Conservation (phyloP, 106 monocot species). For the Apostasia shenzhenica region DNA sequence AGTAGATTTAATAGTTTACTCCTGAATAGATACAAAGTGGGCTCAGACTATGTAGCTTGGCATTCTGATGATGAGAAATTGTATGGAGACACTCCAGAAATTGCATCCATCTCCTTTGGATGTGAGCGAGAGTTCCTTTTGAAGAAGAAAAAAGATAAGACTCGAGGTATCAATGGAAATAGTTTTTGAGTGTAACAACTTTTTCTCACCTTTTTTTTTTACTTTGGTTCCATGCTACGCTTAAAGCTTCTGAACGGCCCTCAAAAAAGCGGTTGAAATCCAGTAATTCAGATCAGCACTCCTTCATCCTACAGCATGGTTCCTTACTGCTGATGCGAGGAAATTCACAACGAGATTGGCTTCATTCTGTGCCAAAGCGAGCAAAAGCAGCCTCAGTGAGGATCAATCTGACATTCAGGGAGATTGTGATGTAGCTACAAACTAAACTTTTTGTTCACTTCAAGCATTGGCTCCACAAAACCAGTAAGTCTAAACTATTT, state of each 20-base stretch:
- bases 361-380: constrained; percentile 86
- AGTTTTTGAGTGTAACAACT: too few species aligned
- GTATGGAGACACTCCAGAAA: constrained; percentile 89
- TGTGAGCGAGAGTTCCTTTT: constrained; percentile 86
- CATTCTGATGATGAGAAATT: constrained; percentile 95
- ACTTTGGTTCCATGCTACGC: not conserved
- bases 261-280: constrained; percentile 32
- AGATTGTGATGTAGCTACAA: constrained; percentile 18
- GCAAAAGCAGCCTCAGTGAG: constrained; percentile 55
- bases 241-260: constrained; percentile 13
- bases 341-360: constrained; percentile 84
- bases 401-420: constrained; percentile 91
- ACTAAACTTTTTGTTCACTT: too few species aligned
- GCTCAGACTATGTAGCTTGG: constrained; percentile 88
- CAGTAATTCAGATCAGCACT: constrained; percentile 33
- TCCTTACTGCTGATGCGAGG: constrained; percentile 90
- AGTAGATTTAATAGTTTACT: constrained; percentile 73
- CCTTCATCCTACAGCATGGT: constrained; percentile 78
- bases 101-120: constrained; percentile 91
- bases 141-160: constrained; percentile 50
- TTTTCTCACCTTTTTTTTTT: too few species aligned
- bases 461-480: too few species aligned
- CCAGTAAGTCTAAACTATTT: too few species aligned
- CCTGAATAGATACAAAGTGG: constrained; percentile 63
- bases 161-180: constrained; percentile 26